phyloP scores from a whole-genome alignment of 192 early-diverging fungal species.

The Coemansia sp. region DNA sequence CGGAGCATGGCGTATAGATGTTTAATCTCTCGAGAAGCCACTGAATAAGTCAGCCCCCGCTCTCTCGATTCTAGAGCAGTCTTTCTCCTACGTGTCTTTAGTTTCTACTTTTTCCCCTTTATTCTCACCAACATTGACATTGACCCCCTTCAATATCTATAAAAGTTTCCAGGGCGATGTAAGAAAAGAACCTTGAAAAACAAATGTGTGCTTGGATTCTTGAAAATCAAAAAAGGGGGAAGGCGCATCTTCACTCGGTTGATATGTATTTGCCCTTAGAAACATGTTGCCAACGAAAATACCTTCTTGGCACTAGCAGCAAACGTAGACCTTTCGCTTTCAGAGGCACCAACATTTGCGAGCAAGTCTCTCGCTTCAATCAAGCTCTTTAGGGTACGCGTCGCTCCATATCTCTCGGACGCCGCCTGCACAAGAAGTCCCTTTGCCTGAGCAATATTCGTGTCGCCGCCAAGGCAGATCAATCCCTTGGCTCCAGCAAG shows the following conservation, averaged over 20 bases:
- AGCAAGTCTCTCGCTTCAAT: conserved; percentile 26
- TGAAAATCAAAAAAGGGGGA: not conserved
- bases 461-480: conserved; percentile 28
- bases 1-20: not conserved
- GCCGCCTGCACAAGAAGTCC: conserved; percentile 18
- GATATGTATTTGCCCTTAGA: conserved; percentile 17
- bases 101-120: conserved; percentile 2
- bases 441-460: conserved; percentile 15
- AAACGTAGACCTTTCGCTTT: conserved; percentile 20
- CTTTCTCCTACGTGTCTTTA: not conserved
- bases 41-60: too few relatives aligned
- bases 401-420: conserved; percentile 12
- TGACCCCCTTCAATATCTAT: conserved; percentile 1
- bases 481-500: conserved; percentile 30
- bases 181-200: not conserved
- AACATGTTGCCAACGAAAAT: conserved; percentile 49
- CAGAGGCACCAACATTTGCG: conserved; percentile 17
- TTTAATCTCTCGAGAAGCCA: not conserved
- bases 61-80: too few relatives aligned
- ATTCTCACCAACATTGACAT: conserved; percentile 13
- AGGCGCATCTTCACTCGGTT: not conserved
- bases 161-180: too few relatives aligned
- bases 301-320: conserved; percentile 19
- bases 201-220: not conserved
- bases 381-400: conserved; percentile 32